Evolutionary conservation across 2,329 filamentous ascomycete species (phyloP), one percentile per base, ranked within the genome.

Genomic region (Fusarium odoratissimum): DNA sequence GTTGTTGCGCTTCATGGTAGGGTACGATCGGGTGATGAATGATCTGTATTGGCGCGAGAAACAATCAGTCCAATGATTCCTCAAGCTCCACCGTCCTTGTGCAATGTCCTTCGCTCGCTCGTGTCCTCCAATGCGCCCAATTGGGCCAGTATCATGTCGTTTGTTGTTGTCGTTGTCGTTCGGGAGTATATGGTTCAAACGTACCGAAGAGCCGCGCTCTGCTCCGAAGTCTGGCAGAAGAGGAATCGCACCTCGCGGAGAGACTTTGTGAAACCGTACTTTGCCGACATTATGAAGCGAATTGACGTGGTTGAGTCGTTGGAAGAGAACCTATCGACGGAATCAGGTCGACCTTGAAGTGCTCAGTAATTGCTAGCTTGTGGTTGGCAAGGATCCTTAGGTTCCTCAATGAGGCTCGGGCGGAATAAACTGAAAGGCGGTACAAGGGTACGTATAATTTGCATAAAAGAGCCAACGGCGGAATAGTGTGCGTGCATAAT

Each of bases 1-100:
- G 87, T 99, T 99, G 89, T 95, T 93, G 88, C 97, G 97, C 91
- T 99, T 99, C 95, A 99, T 98, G 68, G 93, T 96, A 51, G 96
- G 96, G 84, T 99, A 99, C 75, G 95, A 91, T 82, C 94, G 91
- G 74, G 92, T 92, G 75, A 99, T 88, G 85, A 99, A 99, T 35
- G 93, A 91, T 83, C 96, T 98, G 46, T 41, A 78, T 56, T 52
- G 57, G 37, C 28, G 59, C 60, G 40, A 37, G 60, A 14, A n/a
- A 30, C 35, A 48, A 66, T 76, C 68, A 75, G 75, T 60, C 25
- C 51, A 59, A 14, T 37, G 57, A 44, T 46, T 52, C 38, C 23
- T 40, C 44, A 25, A 48, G 44, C 33, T 63, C 46, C 38, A 31
- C 35, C 28, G 11, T 11, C n/a, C 10, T 31, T 33, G 17, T 37